phyloP scores from a whole-genome alignment of 208 protist species.

The Novymonas esmeraldas region DNA sequence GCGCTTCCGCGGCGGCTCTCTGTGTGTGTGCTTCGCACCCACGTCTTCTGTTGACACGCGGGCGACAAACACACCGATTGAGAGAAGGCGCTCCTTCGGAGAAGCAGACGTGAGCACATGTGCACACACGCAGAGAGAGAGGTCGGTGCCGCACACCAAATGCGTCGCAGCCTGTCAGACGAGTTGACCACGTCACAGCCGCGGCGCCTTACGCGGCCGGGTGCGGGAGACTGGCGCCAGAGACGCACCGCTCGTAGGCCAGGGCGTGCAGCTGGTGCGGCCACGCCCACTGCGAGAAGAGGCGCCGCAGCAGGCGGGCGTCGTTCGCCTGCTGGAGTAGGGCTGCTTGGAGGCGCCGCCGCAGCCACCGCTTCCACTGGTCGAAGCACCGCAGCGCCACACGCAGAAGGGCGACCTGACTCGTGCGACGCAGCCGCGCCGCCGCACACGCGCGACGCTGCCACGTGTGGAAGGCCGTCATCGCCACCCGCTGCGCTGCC shows the following conservation, averaged over 20 bases:
- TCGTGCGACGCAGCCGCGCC: conserved; percentile 12
- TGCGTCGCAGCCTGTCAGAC: no score
- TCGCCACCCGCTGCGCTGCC: conserved; percentile 10
- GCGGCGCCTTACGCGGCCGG: no score
- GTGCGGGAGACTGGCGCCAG: background rate
- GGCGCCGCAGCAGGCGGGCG: conserved; percentile 1
- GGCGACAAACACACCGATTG: no score
- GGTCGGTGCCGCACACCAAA: no score
- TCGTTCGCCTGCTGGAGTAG: conserved; percentile 19
- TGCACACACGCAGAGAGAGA: no score
- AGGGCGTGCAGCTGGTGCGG: conserved; percentile 17
- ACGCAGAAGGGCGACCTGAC: conserved; percentile 13
- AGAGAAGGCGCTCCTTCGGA: no score
- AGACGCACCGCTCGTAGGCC: conserved; percentile 5
- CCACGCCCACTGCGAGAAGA: conserved; percentile 28
- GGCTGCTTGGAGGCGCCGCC: conserved; percentile 18
- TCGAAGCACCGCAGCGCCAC: conserved; percentile 18
- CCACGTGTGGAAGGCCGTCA: conserved; percentile 18
- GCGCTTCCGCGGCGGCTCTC: no score
- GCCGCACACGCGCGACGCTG: conserved; percentile 7
- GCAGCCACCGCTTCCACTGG: conserved; percentile 39
- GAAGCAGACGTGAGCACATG: no score
- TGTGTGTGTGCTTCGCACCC: no score
- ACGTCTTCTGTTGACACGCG: no score
- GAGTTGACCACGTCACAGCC: no score